A percentile compares a stretch with the other conserved stretches of the same genome.
Conservation (phyloP, 2,329 filamentous ascomycete species). For the Ploettnerulaceae sp. region DNA sequence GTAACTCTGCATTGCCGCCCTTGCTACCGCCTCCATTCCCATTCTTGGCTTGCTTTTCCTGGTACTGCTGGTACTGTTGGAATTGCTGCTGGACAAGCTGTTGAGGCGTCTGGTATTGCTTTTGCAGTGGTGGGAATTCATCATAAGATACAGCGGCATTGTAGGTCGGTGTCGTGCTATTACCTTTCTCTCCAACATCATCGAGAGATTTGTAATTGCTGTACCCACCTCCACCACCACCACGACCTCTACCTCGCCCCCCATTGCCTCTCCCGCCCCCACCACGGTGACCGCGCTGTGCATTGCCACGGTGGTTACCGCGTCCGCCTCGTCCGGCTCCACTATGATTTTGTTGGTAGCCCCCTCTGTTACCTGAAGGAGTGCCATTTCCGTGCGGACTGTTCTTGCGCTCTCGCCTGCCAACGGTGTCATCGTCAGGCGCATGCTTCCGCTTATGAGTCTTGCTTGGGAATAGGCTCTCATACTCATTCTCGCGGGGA, state of each 20-base stretch:
- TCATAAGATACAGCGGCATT: slow-evolving; percentile 33
- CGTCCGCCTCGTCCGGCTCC: slow-evolving; percentile 32
- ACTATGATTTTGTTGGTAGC: slow-evolving; percentile 34
- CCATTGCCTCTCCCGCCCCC: slow-evolving; percentile 37
- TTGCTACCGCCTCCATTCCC: slow-evolving; percentile 19
- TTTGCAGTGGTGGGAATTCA: slow-evolving; percentile 34
- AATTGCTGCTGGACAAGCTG: slow-evolving; percentile 33
- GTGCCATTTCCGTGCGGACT: slow-evolving; percentile 34
- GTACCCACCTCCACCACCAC: slow-evolving; percentile 43
- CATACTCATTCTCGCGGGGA: slow-evolving; percentile 55
- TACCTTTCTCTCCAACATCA: slow-evolving; percentile 50
- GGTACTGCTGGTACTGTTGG: slow-evolving; percentile 31
- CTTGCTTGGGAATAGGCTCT: slow-evolving; percentile 57
- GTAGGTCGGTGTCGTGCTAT: slow-evolving; percentile 33
- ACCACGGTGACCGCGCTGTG: slow-evolving; percentile 21
- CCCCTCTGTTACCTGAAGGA: slow-evolving; percentile 30
- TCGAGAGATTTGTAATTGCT: slow-evolving; percentile 63
- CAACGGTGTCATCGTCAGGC: slow-evolving; percentile 45
- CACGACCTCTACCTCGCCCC: slow-evolving; percentile 39
- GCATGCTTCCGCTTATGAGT: slow-evolving; percentile 58
- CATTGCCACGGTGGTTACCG: slow-evolving; percentile 33
- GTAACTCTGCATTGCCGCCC: slow-evolving; percentile 27
- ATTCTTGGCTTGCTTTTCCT: slow-evolving; percentile 26
- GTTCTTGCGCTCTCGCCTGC: slow-evolving; percentile 28
- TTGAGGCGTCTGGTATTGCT: slow-evolving; percentile 33